phyloP scores from a whole-genome alignment of 371 early-diverging fungal species.

The Umbelopsis sp. region DNA sequence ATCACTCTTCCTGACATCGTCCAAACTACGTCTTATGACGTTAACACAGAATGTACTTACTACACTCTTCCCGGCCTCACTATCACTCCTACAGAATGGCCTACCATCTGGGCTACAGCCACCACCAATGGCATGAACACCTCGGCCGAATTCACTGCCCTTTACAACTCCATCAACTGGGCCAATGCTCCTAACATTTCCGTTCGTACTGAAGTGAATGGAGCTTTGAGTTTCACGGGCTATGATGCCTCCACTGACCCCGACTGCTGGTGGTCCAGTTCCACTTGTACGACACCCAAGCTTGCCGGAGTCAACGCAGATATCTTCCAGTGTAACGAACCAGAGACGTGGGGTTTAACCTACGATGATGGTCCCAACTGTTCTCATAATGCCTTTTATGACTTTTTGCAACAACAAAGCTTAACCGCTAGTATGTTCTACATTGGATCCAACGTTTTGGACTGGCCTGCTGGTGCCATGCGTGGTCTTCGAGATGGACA shows the following conservation, averaged over 20 bases:
- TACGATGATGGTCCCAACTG: conserved; percentile 59
- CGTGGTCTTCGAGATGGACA: conserved; percentile 58
- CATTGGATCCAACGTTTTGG: conserved; percentile 53
- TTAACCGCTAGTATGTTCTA: conserved; percentile 52
- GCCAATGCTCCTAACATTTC: conserved; percentile 36
- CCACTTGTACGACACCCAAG: conserved; percentile 45
- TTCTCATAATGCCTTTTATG: conserved; percentile 56
- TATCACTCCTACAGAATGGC: conserved; percentile 31
- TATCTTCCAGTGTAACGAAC: conserved; percentile 43
- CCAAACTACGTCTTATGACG: conserved; percentile 38
- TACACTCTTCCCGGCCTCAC: conserved; percentile 29
- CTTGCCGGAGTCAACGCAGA: conserved; percentile 37
- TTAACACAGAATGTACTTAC: conserved; percentile 28
- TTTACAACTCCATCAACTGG: conserved; percentile 46
- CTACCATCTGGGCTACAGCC: conserved; percentile 36
- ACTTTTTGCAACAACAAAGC: conserved; percentile 39
- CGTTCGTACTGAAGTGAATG: conserved; percentile 28
- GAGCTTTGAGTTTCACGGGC: conserved; percentile 36
- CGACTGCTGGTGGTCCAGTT: conserved; percentile 53
- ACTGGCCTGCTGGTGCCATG: conserved; percentile 56
- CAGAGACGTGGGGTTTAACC: conserved; percentile 51
- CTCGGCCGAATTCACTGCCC: conserved; percentile 30
- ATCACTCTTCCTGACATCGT: conserved; percentile 46
- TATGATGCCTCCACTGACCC: conserved; percentile 37
- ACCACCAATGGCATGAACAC: conserved; percentile 42